A percentile compares a stretch with the other conserved stretches of the same genome.
Conservation (phyloP, 306 rosid genomes). For the Cucumis hystrix region DNA sequence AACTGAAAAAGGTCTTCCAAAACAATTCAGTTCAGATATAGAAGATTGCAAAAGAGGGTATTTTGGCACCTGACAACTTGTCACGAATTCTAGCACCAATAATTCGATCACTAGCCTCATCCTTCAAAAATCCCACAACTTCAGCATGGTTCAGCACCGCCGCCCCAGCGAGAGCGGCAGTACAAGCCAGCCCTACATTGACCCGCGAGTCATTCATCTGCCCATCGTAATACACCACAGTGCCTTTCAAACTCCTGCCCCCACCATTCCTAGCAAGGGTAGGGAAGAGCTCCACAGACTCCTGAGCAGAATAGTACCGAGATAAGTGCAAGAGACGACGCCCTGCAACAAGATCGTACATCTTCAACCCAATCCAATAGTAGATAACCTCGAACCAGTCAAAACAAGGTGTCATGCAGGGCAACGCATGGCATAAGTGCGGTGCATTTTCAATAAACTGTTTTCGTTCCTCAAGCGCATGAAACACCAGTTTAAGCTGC, state of each 20-base stretch:
- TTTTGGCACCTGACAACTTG: slow-evolving; percentile 58
- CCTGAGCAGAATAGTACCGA: slow-evolving; percentile 77
- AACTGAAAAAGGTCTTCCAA: neutral
- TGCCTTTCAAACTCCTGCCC: slow-evolving; percentile 62
- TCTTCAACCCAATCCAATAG: slow-evolving; percentile 88
- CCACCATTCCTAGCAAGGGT: slow-evolving; percentile 66
- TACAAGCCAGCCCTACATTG: slow-evolving; percentile 86
- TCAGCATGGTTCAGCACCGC: slow-evolving; percentile 96
- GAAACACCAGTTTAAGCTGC: slow-evolving; percentile 89
- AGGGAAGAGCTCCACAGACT: slow-evolving; percentile 88
- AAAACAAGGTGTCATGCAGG: slow-evolving; percentile 98
- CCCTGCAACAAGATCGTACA: slow-evolving; percentile 95
- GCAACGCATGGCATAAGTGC: slow-evolving; percentile 92
- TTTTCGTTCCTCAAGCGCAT: slow-evolving; percentile 93
- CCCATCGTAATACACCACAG: slow-evolving; percentile 95
- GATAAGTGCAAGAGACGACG: slow-evolving; percentile 69
- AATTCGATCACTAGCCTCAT: slow-evolving; percentile 49
- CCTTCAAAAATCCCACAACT: slow-evolving; percentile 72
- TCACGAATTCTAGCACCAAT: slow-evolving; percentile 79
- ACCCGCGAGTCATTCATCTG: slow-evolving; percentile 97
- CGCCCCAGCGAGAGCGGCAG: slow-evolving; percentile 96
- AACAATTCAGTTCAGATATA: neutral
- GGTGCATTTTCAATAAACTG: slow-evolving; percentile 93
- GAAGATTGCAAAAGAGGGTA: neutral
- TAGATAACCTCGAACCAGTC: slow-evolving; percentile 87